Evolutionary conservation across 2,329 filamentous ascomycete genomes (phyloP).

Genomic region (Fusarium circinatum): DNA sequence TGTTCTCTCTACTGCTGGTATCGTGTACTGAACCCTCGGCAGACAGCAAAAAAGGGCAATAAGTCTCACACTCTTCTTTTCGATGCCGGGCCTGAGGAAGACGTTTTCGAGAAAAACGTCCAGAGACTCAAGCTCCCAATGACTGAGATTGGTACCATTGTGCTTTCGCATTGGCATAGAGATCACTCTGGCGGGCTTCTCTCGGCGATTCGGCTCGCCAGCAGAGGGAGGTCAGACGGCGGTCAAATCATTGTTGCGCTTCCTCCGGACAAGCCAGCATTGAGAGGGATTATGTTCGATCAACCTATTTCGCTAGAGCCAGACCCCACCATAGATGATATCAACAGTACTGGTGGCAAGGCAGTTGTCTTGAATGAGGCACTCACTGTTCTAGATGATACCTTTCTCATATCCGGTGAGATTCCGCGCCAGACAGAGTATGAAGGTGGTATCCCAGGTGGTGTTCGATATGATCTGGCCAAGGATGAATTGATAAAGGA

Average conservation of each 20-base stretch:
- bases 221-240: neutral
- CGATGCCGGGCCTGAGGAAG: neutral
- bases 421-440: neutral
- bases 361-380: neutral
- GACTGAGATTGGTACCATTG: neutral
- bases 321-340: neutral
- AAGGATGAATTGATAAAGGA: neutral
- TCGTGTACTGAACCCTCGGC: accelerated
- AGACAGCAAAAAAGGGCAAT: neutral
- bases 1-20: accelerated
- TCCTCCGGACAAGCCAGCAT: neutral
- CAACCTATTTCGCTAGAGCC: neutral
- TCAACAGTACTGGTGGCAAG: neutral
- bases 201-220: neutral
- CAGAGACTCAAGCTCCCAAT: neutral
- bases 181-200: neutral
- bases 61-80: neutral
- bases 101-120: neutral
- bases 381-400: neutral
- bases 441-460: neutral
- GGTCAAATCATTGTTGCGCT: neutral
- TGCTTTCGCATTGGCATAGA: neutral
- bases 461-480: neutral
- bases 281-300: neutral
- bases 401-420: neutral